phyloP scores from a whole-genome alignment of 2,329 filamentous ascomycete genomes.

The Hymenotorrendiella dingleyae region DNA sequence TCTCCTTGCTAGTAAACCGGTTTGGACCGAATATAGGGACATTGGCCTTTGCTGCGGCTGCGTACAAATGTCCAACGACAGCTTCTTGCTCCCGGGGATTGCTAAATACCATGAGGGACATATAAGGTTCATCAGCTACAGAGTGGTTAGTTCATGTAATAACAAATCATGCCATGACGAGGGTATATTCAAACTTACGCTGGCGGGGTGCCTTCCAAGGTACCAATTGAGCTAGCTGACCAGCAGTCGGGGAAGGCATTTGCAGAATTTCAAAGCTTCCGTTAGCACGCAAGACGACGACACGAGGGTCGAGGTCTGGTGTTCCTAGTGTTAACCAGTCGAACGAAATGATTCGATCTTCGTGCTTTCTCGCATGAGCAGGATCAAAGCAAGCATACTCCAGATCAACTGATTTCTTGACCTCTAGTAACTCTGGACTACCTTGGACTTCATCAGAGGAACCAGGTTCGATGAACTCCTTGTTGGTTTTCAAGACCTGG shows the following conservation, averaged over 20 bases:
- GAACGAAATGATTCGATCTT: conserved; percentile 59
- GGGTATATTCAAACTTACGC: conserved; percentile 15
- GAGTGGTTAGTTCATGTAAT: conserved; percentile 25
- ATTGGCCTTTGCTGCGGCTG: conserved; percentile 47
- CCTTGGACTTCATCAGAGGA: conserved; percentile 40
- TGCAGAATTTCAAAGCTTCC: conserved; percentile 57
- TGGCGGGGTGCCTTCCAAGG: conserved; percentile 56
- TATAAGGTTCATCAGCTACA: conserved; percentile 46
- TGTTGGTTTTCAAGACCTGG: conserved; percentile 53
- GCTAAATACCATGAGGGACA: conserved; percentile 49
- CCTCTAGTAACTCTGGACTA: conserved; percentile 53
- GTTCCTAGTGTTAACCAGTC: conserved; percentile 60
- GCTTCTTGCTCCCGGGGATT: conserved; percentile 47
- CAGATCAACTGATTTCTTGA: conserved; percentile 55
- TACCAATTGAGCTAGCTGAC: conserved; percentile 54
- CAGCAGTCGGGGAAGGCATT: conserved; percentile 51
- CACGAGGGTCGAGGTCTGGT: conserved; percentile 48
- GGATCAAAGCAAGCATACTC: conserved; percentile 50
- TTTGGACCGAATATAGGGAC: conserved; percentile 51
- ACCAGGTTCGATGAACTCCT: conserved; percentile 42
- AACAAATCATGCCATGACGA: background rate
- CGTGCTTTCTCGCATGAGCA: conserved; percentile 39
- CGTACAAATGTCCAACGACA: conserved; percentile 48
- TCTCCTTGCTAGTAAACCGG: conserved; percentile 34
- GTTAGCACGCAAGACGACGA: conserved; percentile 54